Percentiles rank a stretch among this genome's conserved stretches.
phyloP scores from a whole-genome alignment of 2,329 filamentous ascomycete genomes.

The Colletotrichum sp. region DNA sequence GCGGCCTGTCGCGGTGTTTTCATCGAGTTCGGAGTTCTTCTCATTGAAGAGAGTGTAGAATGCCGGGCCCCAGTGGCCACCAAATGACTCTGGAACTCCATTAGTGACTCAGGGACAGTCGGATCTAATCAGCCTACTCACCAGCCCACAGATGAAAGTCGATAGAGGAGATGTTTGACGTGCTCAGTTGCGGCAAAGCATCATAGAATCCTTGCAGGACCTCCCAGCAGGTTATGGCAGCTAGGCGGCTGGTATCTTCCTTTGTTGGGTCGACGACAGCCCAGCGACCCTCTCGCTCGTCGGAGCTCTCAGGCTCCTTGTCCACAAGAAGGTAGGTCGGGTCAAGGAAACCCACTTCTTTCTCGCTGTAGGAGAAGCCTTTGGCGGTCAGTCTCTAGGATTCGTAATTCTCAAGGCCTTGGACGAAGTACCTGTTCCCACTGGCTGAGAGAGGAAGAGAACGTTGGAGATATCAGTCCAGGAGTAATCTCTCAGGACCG shows the following conservation, averaged over 20 bases:
- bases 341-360: background rate
- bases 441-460: background rate
- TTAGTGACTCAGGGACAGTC: background rate
- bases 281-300: background rate
- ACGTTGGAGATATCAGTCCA: background rate
- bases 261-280: background rate
- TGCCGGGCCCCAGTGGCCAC: background rate
- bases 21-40: background rate
- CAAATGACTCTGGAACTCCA: background rate
- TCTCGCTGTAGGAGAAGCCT: slow-evolving; percentile 8
- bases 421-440: background rate
- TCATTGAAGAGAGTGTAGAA: background rate
- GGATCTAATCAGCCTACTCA: background rate
- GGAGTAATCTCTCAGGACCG: background rate
- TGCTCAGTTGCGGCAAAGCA: background rate
- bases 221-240: slow-evolving; percentile 4
- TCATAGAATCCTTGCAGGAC: slow-evolving; percentile 2
- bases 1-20: background rate
- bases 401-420: accelerated
- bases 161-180: background rate
- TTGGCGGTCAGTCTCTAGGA: accelerated
- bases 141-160: slow-evolving; percentile 2
- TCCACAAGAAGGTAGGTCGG: background rate
- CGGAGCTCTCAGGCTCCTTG: background rate
- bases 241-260: background rate